phyloP scores from a whole-genome alignment of 2,329 filamentous ascomycete genomes.

The Dactylella cylindrospora region DNA sequence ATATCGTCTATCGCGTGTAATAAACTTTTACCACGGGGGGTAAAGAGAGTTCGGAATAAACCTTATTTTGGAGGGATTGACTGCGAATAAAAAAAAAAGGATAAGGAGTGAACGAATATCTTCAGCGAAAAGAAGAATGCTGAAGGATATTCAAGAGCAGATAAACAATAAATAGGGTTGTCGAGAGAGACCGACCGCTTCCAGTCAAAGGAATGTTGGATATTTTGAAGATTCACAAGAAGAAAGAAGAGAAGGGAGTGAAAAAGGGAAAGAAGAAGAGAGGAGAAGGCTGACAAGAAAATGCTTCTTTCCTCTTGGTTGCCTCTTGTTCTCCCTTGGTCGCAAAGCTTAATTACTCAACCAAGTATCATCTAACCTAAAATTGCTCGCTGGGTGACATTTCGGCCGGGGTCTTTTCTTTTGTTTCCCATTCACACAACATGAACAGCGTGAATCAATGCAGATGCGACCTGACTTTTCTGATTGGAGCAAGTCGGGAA shows the following conservation, averaged over 20 bases:
- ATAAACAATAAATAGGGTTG: constrained; percentile 9
- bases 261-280: constrained; percentile 9
- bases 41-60: not conserved
- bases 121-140: constrained; percentile 15
- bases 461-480: too few relatives aligned
- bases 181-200: not conserved
- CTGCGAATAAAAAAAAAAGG: constrained; percentile 3
- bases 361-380: not conserved
- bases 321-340: not conserved
- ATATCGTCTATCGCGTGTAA: not conserved
- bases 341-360: not conserved
- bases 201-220: constrained; percentile 1
- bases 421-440: too few relatives aligned
- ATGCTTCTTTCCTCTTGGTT: not conserved
- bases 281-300: not conserved
- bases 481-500: too few relatives aligned
- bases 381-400: not conserved
- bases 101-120: constrained; percentile 40
- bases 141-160: constrained; percentile 1
- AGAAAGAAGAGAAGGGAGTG: not conserved
- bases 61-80: constrained; percentile 30
- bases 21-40: not conserved
- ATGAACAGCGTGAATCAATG: too few relatives aligned
- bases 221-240: not conserved
- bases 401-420: too few relatives aligned